Percentiles rank a stretch among this genome's conserved stretches.
Conservation (phyloP, 345 rosid genomes). For the Eucalyptus paniculata region DNA sequence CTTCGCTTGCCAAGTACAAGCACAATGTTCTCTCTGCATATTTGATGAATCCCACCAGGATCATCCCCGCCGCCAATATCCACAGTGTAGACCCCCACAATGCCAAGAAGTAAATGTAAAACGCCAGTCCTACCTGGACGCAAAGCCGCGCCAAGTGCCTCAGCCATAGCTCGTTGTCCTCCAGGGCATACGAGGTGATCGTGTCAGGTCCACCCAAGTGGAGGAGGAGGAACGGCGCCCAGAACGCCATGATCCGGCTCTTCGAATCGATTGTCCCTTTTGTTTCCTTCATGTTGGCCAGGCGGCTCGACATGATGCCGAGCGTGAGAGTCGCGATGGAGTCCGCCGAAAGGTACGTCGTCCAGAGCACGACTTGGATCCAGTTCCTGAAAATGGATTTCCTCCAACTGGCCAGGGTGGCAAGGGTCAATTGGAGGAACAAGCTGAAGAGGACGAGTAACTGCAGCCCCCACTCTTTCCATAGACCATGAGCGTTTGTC, state of each 20-base stretch:
- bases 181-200: background rate
- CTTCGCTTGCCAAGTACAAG: background rate
- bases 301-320: background rate
- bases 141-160: background rate
- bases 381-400: background rate
- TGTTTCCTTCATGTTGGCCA: background rate
- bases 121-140: background rate
- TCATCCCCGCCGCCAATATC: background rate
- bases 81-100: background rate
- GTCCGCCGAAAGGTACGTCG: background rate
- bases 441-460: background rate
- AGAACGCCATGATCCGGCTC: background rate
- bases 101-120: background rate
- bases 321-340: background rate
- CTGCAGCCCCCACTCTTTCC: background rate
- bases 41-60: background rate
- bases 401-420: background rate
- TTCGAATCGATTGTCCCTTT: background rate
- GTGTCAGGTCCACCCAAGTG: background rate
- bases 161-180: background rate
- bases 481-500: background rate
- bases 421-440: background rate
- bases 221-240: background rate
- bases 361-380: background rate
- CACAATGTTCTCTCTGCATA: background rate